Evolutionary conservation across 306 rosid species (phyloP).

Genomic region (Cucumis cinereus): DNA sequence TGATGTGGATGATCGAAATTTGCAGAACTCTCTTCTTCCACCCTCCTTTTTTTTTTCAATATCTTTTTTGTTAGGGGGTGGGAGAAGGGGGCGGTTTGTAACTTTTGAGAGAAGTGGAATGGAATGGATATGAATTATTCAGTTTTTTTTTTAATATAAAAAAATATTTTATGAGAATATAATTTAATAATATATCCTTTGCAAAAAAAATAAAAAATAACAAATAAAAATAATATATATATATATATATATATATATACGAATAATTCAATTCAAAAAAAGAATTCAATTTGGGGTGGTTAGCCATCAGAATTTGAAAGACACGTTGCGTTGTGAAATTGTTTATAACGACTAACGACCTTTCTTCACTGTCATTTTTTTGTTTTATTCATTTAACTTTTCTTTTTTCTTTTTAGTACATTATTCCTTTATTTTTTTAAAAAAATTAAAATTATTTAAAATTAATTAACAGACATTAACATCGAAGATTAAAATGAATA

Average conservation of each 20-base stretch:
- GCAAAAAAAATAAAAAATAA: too few relatives aligned
- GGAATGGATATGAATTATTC: neutral
- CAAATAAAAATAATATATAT: too few relatives aligned
- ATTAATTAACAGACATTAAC: too few relatives aligned
- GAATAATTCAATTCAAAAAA: neutral
- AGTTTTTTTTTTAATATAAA: too few relatives aligned
- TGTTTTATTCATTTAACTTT: neutral
- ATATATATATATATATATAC: too few relatives aligned
- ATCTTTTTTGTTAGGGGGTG: neutral
- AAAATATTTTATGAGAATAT: too few relatives aligned
- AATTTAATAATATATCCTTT: too few relatives aligned
- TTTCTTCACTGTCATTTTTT: neutral
- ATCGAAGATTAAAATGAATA: too few relatives aligned
- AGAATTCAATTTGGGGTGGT: neutral
- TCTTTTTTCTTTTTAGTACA: neutral
- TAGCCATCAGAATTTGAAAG: neutral
- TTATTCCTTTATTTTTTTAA: too few relatives aligned
- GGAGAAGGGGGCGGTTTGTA: neutral
- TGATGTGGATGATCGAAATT: slow-evolving; percentile 1
- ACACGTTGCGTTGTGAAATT: neutral
- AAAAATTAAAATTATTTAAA: too few relatives aligned
- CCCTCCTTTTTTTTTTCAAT: neutral
- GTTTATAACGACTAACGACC: neutral
- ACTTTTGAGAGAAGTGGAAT: neutral
- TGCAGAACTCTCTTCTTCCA: neutral